Percentiles rank a stretch among this genome's conserved stretches.
These are phyloP conservation scores for Monilinia aucupariae DNA, from an alignment of 2,329 filamentous ascomycete genomes.

Conservation along the genomic window DNA sequence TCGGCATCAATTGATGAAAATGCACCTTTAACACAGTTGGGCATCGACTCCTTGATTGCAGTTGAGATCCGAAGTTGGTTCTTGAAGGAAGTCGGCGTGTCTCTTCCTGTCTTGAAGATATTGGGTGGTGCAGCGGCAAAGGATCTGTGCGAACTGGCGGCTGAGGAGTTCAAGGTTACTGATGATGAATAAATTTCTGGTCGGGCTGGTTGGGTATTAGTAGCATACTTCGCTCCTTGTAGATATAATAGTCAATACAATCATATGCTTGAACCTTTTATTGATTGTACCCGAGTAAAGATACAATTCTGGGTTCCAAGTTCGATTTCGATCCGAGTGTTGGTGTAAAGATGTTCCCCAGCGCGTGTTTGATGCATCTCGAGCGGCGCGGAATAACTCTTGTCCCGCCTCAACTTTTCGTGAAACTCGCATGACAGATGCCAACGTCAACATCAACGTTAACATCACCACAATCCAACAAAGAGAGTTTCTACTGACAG, in stretches of 20 bases:
- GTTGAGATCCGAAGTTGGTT: slow-evolving; percentile 48
- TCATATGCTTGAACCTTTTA: neutral
- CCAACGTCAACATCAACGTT: no score
- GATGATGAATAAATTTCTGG: neutral
- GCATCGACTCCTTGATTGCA: slow-evolving; percentile 48
- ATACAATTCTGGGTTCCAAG: no score
- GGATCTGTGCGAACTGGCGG: slow-evolving; percentile 10
- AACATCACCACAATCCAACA: no score
- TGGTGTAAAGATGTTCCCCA: no score
- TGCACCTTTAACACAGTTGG: slow-evolving; percentile 6
- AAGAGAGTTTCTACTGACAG: no score
- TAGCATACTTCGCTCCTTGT: neutral
- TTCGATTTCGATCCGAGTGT: no score
- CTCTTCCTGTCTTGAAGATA: slow-evolving; percentile 31
- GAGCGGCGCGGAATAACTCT: neutral
- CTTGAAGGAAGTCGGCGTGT: slow-evolving; percentile 38
- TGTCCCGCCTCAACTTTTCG: no score
- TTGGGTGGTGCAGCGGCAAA: slow-evolving; percentile 7
- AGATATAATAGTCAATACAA: no score
- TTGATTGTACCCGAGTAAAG: no score
- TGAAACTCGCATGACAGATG: no score
- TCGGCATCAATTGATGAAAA: neutral
- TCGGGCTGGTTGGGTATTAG: no score
- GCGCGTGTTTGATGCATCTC: neutral
- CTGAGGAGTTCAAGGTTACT: slow-evolving; percentile 2